Base-by-base conservation (phyloP, 768 basidiomycete species). In the Lactarius hengduanensis region DNA sequence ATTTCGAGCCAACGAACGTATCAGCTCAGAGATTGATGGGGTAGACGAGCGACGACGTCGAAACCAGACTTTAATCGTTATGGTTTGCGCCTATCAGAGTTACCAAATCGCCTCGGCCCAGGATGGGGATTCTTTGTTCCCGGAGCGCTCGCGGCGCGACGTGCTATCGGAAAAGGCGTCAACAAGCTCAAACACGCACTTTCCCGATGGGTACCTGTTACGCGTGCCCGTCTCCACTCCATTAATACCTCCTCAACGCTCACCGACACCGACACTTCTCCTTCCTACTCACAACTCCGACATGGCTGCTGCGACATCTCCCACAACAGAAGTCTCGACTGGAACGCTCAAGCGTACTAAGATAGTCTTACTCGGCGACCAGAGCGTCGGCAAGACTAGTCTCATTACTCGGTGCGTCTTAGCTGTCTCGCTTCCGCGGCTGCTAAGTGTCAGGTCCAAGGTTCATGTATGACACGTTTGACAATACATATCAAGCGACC, bases 381-480 rank as follows among this genome's bases (percentile, higher is more conserved):
- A 97, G 80, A 94, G 92, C 72, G 97, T 98, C 61, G 97, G 97
- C 56, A 99, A 99, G 86, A 99, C 97, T 5, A 94, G 92, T 80
- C 84, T 99, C 68, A 99, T 99, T 76, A 98, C 97, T 63, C 86
- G 97, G 86, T 95, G 75, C 73, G 81, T 76, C 68, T 43, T 68
- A 63, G 36, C 50, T 45, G 2, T 18, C 40, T 61, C 68, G 66
- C 59, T 62, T 20, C 57, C 61, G 41, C 55, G 36, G 53, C 43
- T 36, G 58, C 65, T 55, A 66, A 59, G 66, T 56, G 36, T 32
- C 20, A 36, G 56, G 30, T 60, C 47, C 10, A 71, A 96, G 93
- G 79, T 92, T 92, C 76, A 96, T 98, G 97, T 99, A 99, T 77
- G 97, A 99, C 79, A 98, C 97, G 0, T 99, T 99, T 77, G 97